A percentile compares a stretch with the other conserved stretches of the same genome.
These are phyloP conservation scores for Venturia aucupariae DNA, from an alignment of 2,329 filamentous ascomycete species.

Conservation along the genomic window DNA sequence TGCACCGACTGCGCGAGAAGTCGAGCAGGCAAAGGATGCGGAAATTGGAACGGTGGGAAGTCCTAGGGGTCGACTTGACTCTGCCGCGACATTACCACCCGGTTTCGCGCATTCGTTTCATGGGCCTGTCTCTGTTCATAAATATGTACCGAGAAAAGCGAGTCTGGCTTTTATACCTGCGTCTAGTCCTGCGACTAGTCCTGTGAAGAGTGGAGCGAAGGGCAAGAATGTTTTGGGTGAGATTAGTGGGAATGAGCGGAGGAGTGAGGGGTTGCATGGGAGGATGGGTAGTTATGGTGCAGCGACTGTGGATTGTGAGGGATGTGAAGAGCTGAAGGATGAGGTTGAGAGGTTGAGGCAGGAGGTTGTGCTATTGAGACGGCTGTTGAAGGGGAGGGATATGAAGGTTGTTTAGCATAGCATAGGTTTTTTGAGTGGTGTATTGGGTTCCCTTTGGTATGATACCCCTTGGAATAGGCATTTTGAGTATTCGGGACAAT, in stretches of 20 bases:
- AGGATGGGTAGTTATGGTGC: neutral
- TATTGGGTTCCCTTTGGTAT: neutral
- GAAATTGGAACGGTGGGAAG: neutral
- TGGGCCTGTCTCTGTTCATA: slow-evolving; percentile 11
- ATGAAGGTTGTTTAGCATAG: neutral
- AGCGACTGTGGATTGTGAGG: neutral
- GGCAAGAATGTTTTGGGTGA: neutral
- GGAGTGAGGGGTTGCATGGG: neutral
- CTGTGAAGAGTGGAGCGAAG: neutral
- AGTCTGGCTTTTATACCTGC: slow-evolving; percentile 2
- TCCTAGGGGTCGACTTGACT: neutral
- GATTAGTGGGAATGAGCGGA: neutral
- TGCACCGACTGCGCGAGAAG: neutral
- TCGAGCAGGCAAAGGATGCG: neutral
- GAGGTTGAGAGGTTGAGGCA: slow-evolving; percentile 15
- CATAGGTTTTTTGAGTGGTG: neutral
- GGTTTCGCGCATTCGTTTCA: slow-evolving; percentile 13
- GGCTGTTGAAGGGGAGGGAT: slow-evolving; percentile 9
- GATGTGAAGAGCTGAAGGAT: slow-evolving; percentile 12
- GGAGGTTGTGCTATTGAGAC: slow-evolving; percentile 13
- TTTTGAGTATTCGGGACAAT: neutral
- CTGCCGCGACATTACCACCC: slow-evolving; percentile 9
- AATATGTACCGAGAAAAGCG: slow-evolving; percentile 1
- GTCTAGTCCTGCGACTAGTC: neutral
- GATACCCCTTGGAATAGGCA: neutral